A percentile compares a stretch with the other conserved stretches of the same genome.
Evolutionary conservation across 108 stramenopile species (phyloP).

Genomic region (Fragilaria crotonensis): DNA sequence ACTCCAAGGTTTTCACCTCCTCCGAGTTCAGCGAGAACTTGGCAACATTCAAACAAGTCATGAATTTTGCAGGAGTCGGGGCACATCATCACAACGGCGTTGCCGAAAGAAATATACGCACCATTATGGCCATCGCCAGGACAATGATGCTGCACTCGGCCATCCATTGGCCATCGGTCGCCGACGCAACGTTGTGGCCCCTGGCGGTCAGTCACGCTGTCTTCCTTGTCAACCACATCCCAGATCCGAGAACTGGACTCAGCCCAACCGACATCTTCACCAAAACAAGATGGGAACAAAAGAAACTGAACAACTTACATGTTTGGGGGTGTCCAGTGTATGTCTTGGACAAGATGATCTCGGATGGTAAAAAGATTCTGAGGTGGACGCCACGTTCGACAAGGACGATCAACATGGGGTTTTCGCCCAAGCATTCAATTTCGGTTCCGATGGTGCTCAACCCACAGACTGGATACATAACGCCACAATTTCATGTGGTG

Average conservation of each 20-base stretch:
- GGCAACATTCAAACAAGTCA: not conserved
- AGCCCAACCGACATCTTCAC: slow-evolving; percentile 6
- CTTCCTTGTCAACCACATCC: too few species aligned
- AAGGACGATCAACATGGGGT: slow-evolving; percentile 10
- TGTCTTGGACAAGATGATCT: too few species aligned
- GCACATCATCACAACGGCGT: too few species aligned
- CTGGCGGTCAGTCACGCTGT: slow-evolving; percentile 2
- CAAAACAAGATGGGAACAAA: too few species aligned
- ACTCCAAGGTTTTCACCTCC: not conserved
- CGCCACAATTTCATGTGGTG: too few species aligned
- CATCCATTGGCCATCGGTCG: slow-evolving; percentile 7
- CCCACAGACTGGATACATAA: slow-evolving; percentile 12
- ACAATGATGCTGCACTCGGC: slow-evolving; percentile 10
- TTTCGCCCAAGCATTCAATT: slow-evolving; percentile 11
- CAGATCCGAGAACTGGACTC: too few species aligned
- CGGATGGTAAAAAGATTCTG: slow-evolving; percentile 20
- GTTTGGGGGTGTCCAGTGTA: slow-evolving; percentile 30
- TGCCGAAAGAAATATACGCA: too few species aligned
- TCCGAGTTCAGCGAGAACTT: not conserved
- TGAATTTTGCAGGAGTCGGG: too few species aligned
- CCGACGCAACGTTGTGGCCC: not conserved
- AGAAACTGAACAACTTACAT: slow-evolving; percentile 3
- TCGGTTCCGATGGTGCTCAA: slow-evolving; percentile 24
- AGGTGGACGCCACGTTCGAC: slow-evolving; percentile 10
- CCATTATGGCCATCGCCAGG: slow-evolving; percentile 4